Evolutionary conservation across 108 stramenopile species (phyloP).

Genomic region (Nitzschia putrida): DNA sequence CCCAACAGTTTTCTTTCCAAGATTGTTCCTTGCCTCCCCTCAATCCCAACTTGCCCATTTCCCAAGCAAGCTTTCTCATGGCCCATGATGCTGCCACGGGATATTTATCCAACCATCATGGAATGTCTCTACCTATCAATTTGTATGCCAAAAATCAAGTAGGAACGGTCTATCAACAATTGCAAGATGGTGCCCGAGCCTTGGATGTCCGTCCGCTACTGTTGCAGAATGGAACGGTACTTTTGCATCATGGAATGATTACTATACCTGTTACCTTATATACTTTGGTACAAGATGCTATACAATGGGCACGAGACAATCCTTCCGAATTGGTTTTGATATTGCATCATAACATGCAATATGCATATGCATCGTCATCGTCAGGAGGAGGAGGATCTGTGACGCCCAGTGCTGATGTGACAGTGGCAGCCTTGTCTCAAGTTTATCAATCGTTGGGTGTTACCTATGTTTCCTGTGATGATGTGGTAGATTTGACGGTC

Average conservation of each 20-base stretch:
- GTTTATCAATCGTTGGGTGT: conserved; percentile 55
- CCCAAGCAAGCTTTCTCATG: conserved; percentile 63
- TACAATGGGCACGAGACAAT: conserved; percentile 66
- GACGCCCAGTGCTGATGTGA: conserved; percentile 20
- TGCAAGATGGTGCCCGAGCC: conserved; percentile 72
- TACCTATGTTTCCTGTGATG: conserved; percentile 54
- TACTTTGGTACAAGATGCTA: conserved; percentile 50
- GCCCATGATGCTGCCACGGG: conserved; percentile 80
- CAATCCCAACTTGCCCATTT: conserved; percentile 39
- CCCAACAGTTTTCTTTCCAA: conserved; percentile 46
- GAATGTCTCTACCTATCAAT: conserved; percentile 24
- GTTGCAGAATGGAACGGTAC: conserved; percentile 58
- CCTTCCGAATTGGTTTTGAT: conserved; percentile 64
- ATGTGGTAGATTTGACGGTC: conserved; percentile 56
- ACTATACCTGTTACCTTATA: conserved; percentile 49
- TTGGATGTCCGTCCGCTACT: conserved; percentile 72
- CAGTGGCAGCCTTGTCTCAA: conserved; percentile 42
- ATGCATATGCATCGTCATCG: too few relatives aligned
- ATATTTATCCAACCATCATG: conserved; percentile 38
- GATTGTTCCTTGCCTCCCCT: conserved; percentile 64
- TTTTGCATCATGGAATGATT: conserved; percentile 72
- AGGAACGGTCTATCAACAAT: conserved; percentile 61
- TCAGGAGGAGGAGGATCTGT: too few relatives aligned
- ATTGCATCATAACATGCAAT: conserved; percentile 58
- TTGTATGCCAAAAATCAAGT: conserved; percentile 74